Evolutionary conservation across 1,284 basidiomycete genomes (phyloP).

Genomic region (Fomitopsis schrenkii): DNA sequence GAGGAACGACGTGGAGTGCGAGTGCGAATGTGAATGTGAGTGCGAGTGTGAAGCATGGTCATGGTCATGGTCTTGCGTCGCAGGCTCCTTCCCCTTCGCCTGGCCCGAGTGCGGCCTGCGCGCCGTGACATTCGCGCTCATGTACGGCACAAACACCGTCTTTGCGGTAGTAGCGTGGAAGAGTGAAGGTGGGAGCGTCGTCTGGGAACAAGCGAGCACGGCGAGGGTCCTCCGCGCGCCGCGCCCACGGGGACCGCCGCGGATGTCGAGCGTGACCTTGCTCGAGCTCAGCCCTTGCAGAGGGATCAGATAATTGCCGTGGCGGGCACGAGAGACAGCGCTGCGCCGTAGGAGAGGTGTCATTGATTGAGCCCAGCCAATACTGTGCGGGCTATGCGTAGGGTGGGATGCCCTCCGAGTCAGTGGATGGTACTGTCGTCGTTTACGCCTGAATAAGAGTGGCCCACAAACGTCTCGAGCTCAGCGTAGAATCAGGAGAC

Average conservation of each 20-base stretch:
- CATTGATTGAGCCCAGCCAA: neutral
- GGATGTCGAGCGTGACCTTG: neutral
- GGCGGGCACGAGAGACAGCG: constrained; percentile 2
- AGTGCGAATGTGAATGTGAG: constrained; percentile 35
- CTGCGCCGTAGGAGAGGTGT: constrained; percentile 10
- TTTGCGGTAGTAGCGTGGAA: neutral
- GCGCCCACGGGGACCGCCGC: neutral
- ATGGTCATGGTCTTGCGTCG: constrained; percentile 17
- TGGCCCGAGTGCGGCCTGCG: constrained; percentile 23
- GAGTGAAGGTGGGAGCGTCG: neutral
- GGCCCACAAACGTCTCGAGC: too few relatives aligned
- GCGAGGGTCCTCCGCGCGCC: neutral
- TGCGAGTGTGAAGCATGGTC: constrained; percentile 20
- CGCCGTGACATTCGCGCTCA: constrained; percentile 16
- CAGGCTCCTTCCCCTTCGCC: constrained; percentile 27
- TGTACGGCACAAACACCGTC: constrained; percentile 1
- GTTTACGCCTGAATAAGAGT: neutral
- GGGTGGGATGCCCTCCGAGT: neutral
- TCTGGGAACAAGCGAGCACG: neutral
- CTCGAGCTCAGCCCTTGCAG: neutral
- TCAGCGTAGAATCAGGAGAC: too few relatives aligned
- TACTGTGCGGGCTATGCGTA: neutral
- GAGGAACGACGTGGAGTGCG: constrained; percentile 57
- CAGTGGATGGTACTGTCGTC: neutral
- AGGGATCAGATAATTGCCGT: neutral